A percentile compares a stretch with the other conserved stretches of the same genome.
Evolutionary conservation across 2,329 filamentous ascomycete genomes (phyloP).

Genomic region (Fusarium tricinctum): DNA sequence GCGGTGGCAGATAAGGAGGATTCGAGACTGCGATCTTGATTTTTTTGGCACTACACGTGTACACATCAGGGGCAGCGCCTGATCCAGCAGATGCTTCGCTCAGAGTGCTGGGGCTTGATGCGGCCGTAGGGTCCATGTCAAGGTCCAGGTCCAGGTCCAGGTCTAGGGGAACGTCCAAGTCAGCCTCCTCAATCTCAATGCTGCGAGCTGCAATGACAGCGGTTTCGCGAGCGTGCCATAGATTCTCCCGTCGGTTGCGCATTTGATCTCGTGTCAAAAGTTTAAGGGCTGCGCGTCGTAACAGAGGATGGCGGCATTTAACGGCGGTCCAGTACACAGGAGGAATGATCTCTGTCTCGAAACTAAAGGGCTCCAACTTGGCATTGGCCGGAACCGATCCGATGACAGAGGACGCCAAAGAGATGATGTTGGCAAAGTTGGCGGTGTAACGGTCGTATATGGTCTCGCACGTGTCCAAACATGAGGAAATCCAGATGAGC

Average conservation of each 20-base stretch:
- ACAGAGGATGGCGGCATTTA: constrained; percentile 59
- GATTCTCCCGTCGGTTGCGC: constrained; percentile 55
- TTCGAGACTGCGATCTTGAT: constrained; percentile 27
- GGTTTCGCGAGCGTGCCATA: constrained; percentile 56
- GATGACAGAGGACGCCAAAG: constrained; percentile 52
- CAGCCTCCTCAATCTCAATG: constrained; percentile 56
- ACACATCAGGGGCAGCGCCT: neutral
- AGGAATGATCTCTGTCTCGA: constrained; percentile 60
- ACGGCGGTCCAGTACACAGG: constrained; percentile 59
- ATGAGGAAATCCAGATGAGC: constrained; percentile 53
- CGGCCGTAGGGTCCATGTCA: neutral
- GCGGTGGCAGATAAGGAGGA: constrained; percentile 25
- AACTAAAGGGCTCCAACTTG: constrained; percentile 53
- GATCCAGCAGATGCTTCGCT: constrained; percentile 6
- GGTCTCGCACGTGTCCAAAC: constrained; percentile 51
- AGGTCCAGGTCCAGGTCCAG: neutral
- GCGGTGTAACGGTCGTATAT: constrained; percentile 54
- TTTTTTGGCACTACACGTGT: constrained; percentile 6
- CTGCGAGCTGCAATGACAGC: constrained; percentile 53
- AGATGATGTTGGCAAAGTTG: constrained; percentile 57
- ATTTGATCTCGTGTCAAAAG: constrained; percentile 54
- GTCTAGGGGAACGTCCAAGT: neutral
- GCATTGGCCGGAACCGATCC: constrained; percentile 22
- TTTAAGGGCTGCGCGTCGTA: constrained; percentile 56
- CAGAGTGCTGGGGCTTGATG: neutral